A percentile compares a stretch with the other conserved stretches of the same genome.
Conservation (phyloP, 2,329 filamentous ascomycete species). For the Aureobasidium sp. region DNA sequence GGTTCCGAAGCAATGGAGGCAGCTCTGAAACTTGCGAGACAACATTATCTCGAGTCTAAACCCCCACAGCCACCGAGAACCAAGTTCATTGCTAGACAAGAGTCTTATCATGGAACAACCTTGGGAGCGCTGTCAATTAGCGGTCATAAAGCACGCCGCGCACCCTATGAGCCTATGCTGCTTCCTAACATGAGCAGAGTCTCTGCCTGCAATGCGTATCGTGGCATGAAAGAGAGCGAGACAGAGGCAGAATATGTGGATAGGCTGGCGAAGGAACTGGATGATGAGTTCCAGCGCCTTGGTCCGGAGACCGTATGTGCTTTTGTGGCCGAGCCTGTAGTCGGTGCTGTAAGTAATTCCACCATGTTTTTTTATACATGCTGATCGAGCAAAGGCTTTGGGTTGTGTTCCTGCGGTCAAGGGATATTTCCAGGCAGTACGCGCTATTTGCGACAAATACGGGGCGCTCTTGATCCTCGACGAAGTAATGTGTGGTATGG, state of each 20-base stretch:
- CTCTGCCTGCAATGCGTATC: constrained; percentile 59
- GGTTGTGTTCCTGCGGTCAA: constrained; percentile 58
- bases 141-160: constrained; percentile 52
- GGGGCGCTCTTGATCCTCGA: constrained; percentile 70
- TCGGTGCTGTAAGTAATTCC: constrained; percentile 50
- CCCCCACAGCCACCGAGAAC: constrained; percentile 44
- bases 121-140: constrained; percentile 57
- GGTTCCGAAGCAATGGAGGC: constrained; percentile 57
- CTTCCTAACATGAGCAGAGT: constrained; percentile 50
- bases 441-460: constrained; percentile 58
- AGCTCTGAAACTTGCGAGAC: constrained; percentile 56
- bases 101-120: constrained; percentile 64
- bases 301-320: constrained; percentile 60
- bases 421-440: constrained; percentile 63
- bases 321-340: constrained; percentile 65
- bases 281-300: constrained; percentile 54
- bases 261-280: constrained; percentile 55
- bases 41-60: constrained; percentile 54
- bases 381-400: constrained; percentile 41
- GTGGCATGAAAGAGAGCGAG: constrained; percentile 44
- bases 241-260: constrained; percentile 50
- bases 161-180: constrained; percentile 53
- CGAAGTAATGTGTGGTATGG: constrained; percentile 65
- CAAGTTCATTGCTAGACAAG: constrained; percentile 55
- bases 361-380: background rate